Percentiles rank a stretch among this genome's conserved stretches.
Conservation (phyloP, 1,284 basidiomycete genomes). For the Rhodotorula sp. region DNA sequence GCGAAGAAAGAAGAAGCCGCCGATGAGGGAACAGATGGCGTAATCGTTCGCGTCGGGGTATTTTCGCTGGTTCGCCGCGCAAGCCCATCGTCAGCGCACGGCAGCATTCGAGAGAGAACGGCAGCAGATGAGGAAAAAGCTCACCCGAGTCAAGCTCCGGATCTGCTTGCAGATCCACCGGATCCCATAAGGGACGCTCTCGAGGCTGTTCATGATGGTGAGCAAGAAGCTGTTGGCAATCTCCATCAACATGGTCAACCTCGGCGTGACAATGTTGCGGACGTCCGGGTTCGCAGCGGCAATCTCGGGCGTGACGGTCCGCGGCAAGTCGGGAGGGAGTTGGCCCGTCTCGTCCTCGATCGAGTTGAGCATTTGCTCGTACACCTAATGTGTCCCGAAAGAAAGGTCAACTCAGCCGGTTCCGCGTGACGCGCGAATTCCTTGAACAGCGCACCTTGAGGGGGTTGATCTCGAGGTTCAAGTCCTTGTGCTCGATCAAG, state of each 20-base stretch:
- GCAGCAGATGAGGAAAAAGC: constrained; percentile 47
- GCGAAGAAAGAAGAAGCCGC: constrained; percentile 98
- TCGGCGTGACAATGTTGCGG: constrained; percentile 92
- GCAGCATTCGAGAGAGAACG: background rate
- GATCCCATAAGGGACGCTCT: constrained; percentile 96
- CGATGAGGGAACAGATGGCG: constrained; percentile 96
- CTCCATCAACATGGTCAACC: constrained; percentile 97
- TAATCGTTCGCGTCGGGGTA: constrained; percentile 97
- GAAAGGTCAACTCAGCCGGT: background rate
- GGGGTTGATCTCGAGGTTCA: constrained; percentile 98
- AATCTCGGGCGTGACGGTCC: constrained; percentile 88
- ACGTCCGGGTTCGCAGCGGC: constrained; percentile 91
- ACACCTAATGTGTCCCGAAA: too few species aligned
- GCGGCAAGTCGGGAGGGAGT: constrained; percentile 81
- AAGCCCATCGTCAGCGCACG: background rate
- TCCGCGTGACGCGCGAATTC: too few species aligned
- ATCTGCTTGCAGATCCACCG: constrained; percentile 99
- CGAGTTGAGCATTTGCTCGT: constrained; percentile 97
- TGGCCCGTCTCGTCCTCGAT: constrained; percentile 94
- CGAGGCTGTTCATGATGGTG: constrained; percentile 98
- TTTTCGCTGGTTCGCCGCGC: constrained; percentile 68
- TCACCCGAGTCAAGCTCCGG: constrained; percentile 83
- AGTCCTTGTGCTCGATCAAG: constrained; percentile 95
- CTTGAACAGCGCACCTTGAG: constrained; percentile 66
- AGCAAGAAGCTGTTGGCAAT: constrained; percentile 95